Conservation (phyloP, 305 asterid species). For the Fraxinus albicans region DNA sequence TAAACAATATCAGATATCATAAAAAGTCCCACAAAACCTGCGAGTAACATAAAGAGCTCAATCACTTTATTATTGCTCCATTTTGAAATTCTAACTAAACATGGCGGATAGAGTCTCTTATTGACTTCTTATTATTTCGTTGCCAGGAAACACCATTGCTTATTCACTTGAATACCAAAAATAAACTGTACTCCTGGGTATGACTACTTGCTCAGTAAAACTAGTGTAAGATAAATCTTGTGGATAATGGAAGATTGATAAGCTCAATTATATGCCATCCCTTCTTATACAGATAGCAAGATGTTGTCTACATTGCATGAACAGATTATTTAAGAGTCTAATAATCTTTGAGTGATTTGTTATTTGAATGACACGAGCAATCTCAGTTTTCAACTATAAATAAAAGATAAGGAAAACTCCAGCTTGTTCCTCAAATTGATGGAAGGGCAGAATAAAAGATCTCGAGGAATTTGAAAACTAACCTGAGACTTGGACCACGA, state of each 20-base stretch:
- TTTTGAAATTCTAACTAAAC: not conserved
- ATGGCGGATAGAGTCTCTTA: not conserved
- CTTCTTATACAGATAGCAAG: not conserved
- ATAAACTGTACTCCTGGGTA: not conserved
- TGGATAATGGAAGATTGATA: not conserved
- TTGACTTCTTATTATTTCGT: not conserved
- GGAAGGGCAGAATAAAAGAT: not conserved
- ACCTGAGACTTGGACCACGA: constrained; percentile 99
- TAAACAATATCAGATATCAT: not conserved
- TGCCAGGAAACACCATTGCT: not conserved
- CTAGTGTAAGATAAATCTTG: not conserved
- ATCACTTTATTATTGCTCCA: not conserved
- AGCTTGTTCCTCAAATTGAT: not conserved
- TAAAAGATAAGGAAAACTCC: not conserved
- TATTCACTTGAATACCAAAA: not conserved
- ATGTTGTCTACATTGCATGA: not conserved
- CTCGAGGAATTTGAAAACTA: constrained; percentile 25
- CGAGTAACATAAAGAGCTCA: not conserved
- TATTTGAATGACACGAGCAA: not conserved
- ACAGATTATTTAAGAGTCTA: not conserved
- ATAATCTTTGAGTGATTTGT: not conserved
- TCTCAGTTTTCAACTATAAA: not conserved
- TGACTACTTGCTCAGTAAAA: not conserved
- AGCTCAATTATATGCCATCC: not conserved
- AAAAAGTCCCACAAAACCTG: not conserved